Percentiles rank a stretch among this genome's conserved stretches.
These are phyloP conservation scores for Entomortierella lignicola DNA, from an alignment of 192 early-diverging fungal species.

Conservation along the genomic window DNA sequence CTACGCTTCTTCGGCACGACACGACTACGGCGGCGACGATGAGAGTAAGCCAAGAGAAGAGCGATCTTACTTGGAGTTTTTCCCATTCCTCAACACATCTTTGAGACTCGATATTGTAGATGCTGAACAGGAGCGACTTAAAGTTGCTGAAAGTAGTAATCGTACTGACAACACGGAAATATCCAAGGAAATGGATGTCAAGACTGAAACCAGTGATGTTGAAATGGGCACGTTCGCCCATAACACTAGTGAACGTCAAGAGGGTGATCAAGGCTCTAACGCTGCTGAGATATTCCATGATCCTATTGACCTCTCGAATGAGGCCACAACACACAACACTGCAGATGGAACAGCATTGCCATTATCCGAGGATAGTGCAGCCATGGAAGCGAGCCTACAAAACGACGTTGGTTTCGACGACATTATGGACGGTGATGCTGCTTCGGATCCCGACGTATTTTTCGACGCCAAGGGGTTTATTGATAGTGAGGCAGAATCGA, in stretches of 20 bases:
- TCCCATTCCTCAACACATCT: constrained; percentile 79
- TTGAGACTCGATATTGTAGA: constrained; percentile 59
- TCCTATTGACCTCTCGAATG: background rate
- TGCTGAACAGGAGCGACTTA: background rate
- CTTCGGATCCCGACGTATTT: constrained; percentile 41
- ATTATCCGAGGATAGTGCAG: background rate
- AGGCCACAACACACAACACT: background rate
- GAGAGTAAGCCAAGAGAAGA: constrained; percentile 85
- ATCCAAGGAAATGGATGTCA: background rate
- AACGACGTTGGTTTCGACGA: background rate
- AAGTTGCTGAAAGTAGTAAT: background rate
- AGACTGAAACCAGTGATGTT: constrained; percentile 1
- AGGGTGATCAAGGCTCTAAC: background rate
- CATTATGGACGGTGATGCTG: constrained; percentile 20
- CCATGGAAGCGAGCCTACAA: background rate
- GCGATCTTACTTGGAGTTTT: constrained; percentile 81
- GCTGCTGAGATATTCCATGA: constrained; percentile 3
- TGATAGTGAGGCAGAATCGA: constrained; percentile 27
- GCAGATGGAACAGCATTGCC: background rate
- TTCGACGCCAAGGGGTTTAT: constrained; percentile 50
- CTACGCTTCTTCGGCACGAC: constrained; percentile 26
- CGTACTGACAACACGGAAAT: background rate
- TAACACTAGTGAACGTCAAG: background rate
- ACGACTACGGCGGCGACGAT: constrained; percentile 33
- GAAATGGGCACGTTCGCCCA: background rate